Evolutionary conservation across 441 rosid genomes (phyloP).

Genomic region (Biscutella laevigata): DNA sequence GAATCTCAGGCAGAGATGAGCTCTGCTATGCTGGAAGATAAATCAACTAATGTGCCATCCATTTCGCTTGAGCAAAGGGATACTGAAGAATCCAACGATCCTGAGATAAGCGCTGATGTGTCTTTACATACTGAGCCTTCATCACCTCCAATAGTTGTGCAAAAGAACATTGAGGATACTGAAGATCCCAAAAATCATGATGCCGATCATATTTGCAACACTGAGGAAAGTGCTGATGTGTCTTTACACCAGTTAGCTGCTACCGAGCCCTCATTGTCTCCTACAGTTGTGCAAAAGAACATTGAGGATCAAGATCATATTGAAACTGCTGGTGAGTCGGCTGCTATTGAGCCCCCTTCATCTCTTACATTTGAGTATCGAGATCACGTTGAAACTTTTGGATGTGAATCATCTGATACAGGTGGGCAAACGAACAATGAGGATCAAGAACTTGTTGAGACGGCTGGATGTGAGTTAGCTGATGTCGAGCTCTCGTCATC

Average conservation of each 20-base stretch:
- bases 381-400: too few relatives aligned
- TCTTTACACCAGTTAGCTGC: neutral
- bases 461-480: neutral
- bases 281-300: neutral
- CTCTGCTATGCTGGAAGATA: conserved; percentile 5
- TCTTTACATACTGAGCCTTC: too few relatives aligned
- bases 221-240: neutral
- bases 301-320: neutral
- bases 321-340: too few relatives aligned
- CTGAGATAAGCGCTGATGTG: neutral
- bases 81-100: conserved; percentile 9
- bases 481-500: too few relatives aligned
- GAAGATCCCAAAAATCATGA: conserved; percentile 4
- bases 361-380: too few relatives aligned
- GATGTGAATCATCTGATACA: too few relatives aligned
- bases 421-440: too few relatives aligned
- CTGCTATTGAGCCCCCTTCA: too few relatives aligned
- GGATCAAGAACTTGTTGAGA: too few relatives aligned
- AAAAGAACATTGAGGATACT: too few relatives aligned
- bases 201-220: neutral
- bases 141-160: too few relatives aligned
- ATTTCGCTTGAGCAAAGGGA: conserved; percentile 9
- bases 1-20: conserved; percentile 5
- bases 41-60: neutral
- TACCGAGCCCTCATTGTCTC: neutral